Conservation (phyloP, 257 asterid genomes). For the Pogostemon cablin region DNA sequence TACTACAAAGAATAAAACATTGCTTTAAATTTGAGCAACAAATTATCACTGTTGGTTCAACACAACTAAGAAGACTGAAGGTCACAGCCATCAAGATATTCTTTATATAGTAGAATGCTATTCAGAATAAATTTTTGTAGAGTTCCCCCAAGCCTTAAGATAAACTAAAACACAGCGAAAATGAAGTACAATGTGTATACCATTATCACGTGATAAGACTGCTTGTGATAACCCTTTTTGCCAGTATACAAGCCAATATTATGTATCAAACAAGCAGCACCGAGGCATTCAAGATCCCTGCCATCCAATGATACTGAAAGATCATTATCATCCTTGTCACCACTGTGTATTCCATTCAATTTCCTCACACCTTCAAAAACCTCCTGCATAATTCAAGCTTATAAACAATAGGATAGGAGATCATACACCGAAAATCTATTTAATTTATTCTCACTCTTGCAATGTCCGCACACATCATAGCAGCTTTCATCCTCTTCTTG, state of each 20-base stretch:
- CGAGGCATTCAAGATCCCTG: conserved; percentile 74
- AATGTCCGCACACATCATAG: conserved; percentile 51
- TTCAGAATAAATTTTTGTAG: background rate
- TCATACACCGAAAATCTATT: conserved; percentile 18
- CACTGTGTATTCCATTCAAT: conserved; percentile 33
- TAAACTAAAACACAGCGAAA: conserved; percentile 20
- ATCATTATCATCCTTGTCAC: conserved; percentile 25
- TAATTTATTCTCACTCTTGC: conserved; percentile 55
- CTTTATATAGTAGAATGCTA: conserved; percentile 1
- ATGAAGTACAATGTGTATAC: conserved; percentile 36
- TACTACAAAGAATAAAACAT: background rate
- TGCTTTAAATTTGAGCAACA: background rate
- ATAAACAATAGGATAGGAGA: conserved; percentile 23
- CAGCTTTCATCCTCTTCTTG: conserved; percentile 68
- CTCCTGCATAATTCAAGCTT: conserved; percentile 52
- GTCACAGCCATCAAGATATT: conserved; percentile 23
- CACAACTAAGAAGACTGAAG: conserved; percentile 22
- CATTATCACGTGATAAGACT: conserved; percentile 54
- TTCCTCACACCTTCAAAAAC: conserved; percentile 64
- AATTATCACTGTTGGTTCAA: conserved; percentile 2
- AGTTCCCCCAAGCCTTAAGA: conserved; percentile 19
- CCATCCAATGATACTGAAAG: conserved; percentile 46
- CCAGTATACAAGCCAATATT: conserved; percentile 66
- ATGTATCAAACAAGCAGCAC: conserved; percentile 88
- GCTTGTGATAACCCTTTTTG: conserved; percentile 83